Percentiles rank a stretch among this genome's conserved stretches.
phyloP scores from a whole-genome alignment of 1,284 basidiomycete species.

The Pascua guehoae region DNA sequence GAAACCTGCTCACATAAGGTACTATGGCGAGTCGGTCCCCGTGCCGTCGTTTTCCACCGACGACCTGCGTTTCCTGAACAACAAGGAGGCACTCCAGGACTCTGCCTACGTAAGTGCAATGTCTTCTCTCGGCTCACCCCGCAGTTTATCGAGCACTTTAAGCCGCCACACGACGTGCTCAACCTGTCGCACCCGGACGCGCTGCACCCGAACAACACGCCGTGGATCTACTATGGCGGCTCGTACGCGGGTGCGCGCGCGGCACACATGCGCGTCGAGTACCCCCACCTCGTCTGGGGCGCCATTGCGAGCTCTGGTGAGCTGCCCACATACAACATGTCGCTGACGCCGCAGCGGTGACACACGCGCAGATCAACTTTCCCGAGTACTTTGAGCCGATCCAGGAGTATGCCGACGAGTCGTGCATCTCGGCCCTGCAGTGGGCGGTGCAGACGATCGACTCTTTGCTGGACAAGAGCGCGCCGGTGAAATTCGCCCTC shows the following conservation, averaged over 20 bases:
- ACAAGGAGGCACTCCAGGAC: slow-evolving; percentile 85
- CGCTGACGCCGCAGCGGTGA: slow-evolving; percentile 37
- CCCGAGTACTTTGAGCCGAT: slow-evolving; percentile 78
- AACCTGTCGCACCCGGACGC: slow-evolving; percentile 59
- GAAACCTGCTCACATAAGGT: slow-evolving; percentile 8
- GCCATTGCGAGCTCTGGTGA: slow-evolving; percentile 81
- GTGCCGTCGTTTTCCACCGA: slow-evolving; percentile 66
- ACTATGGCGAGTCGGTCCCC: slow-evolving; percentile 69
- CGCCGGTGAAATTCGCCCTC: slow-evolving; percentile 53
- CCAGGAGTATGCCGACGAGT: slow-evolving; percentile 65
- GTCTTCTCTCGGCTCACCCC: not conserved
- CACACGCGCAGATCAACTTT: slow-evolving; percentile 55
- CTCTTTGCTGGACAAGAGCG: slow-evolving; percentile 54
- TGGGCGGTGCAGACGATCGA: slow-evolving; percentile 64
- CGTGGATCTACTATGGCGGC: slow-evolving; percentile 93
- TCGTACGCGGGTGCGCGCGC: slow-evolving; percentile 82
- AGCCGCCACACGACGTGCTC: slow-evolving; percentile 60
- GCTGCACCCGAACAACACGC: slow-evolving; percentile 54
- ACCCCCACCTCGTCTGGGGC: slow-evolving; percentile 80
- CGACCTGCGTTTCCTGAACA: slow-evolving; percentile 76
- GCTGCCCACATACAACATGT: not conserved
- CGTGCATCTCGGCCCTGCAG: slow-evolving; percentile 68
- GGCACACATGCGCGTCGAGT: slow-evolving; percentile 76
- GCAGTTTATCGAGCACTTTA: slow-evolving; percentile 78
- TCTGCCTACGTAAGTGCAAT: slow-evolving; percentile 60